Evolutionary conservation across 106 monocot genomes (phyloP), one percentile per base, ranked within the genome.

Genomic region (Acorus calamus): DNA sequence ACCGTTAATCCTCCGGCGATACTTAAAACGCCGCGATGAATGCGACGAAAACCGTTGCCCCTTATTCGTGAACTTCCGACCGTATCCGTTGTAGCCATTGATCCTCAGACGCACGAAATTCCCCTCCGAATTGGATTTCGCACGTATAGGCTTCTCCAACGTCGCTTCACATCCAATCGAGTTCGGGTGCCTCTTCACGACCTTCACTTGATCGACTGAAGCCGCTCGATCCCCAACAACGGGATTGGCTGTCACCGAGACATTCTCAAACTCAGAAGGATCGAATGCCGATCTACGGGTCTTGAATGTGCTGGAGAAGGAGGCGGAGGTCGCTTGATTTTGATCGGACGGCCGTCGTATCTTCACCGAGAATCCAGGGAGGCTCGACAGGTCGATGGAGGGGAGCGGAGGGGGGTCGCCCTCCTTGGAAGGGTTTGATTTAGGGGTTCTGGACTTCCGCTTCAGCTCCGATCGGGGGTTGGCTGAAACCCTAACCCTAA

Each of bases 61-160:
- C 12, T 76, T 69, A 11, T 70, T 84, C 60, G 67, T 70, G 56
- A 68, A 65, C 48, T 67, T 77, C 49, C 80, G 57, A 43, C 87
- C 87, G 50, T 83, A 76, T 0, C 28, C 28, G 1, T 1, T 28
- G 28, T 28, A 28, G 7, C 91, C 87, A 56, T 90, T 94, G 14
- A 96, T 82, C 46, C 91, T 96, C 44, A 96, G 61, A 58, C 78
- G 78, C 13, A 96, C 91, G 59, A 91, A 96, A 50, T 96, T 96
- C 3, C 96, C 90, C 45, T 87, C 91, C 14, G 11, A 60, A 5
- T 68, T 66, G 58, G 6, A 64, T 59, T 63, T 83, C 56, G 69
- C 51, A 63, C 63, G 73, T 62, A 80, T 73, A 7, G 69, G 62
- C 14, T 62, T 57, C 59, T 47, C 46, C 56, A 49, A 28, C 7